These are phyloP conservation scores for Camelina neglecta DNA, from an alignment of 345 rosid species.

Conservation along the genomic window DNA sequence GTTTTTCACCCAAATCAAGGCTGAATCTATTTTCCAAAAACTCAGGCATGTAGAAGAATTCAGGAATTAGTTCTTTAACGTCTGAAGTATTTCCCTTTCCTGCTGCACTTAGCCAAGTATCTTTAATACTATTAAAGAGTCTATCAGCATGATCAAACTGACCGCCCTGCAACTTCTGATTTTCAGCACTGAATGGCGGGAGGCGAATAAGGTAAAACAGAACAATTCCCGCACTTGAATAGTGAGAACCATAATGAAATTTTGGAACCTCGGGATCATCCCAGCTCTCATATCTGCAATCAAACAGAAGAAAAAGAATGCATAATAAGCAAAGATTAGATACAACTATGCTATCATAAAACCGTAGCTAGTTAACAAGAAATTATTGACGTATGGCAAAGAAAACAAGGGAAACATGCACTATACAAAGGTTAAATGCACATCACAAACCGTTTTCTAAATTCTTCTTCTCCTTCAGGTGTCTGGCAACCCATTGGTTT, in stretches of 20 bases:
- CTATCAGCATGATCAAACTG: conserved; percentile 99
- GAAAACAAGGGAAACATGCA: conserved; percentile 13
- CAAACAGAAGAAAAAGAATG: conserved; percentile 16
- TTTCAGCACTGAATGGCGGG: conserved; percentile 96
- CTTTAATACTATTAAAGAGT: conserved; percentile 88
- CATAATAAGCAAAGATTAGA: conserved; percentile 18
- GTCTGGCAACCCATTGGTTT: conserved; percentile 99
- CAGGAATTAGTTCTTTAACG: conserved; percentile 98
- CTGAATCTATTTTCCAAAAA: conserved; percentile 82
- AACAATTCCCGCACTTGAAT: conserved; percentile 99
- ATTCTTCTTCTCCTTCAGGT: conserved; percentile 94
- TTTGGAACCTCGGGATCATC: conserved; percentile 99
- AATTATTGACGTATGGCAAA: conserved; percentile 1
- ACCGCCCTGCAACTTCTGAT: conserved; percentile 99
- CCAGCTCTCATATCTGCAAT: conserved; percentile 96
- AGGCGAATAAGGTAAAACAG: conserved; percentile 97
- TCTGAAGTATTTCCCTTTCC: conserved; percentile 98
- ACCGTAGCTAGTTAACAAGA: conserved; percentile 25
- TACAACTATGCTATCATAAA: conserved; percentile 12
- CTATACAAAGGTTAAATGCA: conserved; percentile 29
- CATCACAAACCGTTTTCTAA: conserved; percentile 81
- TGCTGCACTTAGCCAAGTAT: conserved; percentile 98
- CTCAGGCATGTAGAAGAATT: conserved; percentile 98
- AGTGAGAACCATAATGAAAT: conserved; percentile 99
- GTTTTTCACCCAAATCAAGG: conserved; percentile 96